phyloP scores from a whole-genome alignment of 805 yeast genomes.

The Yamadazyma akitaensis region DNA sequence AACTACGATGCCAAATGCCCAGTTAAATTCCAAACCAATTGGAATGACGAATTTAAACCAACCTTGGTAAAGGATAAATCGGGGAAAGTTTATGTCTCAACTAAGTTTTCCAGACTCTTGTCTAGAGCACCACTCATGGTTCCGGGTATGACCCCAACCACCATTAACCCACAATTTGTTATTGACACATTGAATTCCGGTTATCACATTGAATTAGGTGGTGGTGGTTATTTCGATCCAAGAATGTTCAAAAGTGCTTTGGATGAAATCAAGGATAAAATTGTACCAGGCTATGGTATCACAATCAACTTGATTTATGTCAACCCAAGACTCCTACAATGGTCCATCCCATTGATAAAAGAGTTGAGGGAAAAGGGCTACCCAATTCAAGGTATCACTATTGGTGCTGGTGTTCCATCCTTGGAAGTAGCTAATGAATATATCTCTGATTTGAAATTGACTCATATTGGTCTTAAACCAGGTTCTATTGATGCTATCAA shows the following conservation, averaged over 20 bases:
- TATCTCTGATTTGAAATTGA: conserved; percentile 85
- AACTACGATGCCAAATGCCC: conserved; percentile 55
- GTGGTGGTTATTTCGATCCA: conserved; percentile 95
- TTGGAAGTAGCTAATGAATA: conserved; percentile 96
- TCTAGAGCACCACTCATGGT: conserved; percentile 96
- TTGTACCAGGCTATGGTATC: conserved; percentile 84
- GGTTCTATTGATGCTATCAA: conserved; percentile 93
- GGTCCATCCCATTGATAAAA: conserved; percentile 96
- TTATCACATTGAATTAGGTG: conserved; percentile 95
- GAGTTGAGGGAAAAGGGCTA: conserved; percentile 85
- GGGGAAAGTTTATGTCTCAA: conserved; percentile 82
- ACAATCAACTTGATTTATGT: conserved; percentile 93
- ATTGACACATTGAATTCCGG: conserved; percentile 95
- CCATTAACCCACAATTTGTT: conserved; percentile 91
- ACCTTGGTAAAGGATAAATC: conserved; percentile 68
- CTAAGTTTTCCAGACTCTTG: conserved; percentile 86
- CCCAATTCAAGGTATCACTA: conserved; percentile 93
- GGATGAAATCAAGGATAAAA: conserved; percentile 59
- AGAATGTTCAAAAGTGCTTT: conserved; percentile 70
- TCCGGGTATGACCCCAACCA: conserved; percentile 99
- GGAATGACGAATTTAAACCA: conserved; percentile 89
- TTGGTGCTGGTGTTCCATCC: conserved; percentile 99
- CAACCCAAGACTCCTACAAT: conserved; percentile 94
- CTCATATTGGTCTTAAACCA: conserved; percentile 95
- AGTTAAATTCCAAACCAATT: conserved; percentile 80